Percentiles rank a stretch among this genome's conserved stretches.
These are phyloP conservation scores for Leptodermis oblonga DNA, from an alignment of 257 asterid genomes.

Conservation along the genomic window DNA sequence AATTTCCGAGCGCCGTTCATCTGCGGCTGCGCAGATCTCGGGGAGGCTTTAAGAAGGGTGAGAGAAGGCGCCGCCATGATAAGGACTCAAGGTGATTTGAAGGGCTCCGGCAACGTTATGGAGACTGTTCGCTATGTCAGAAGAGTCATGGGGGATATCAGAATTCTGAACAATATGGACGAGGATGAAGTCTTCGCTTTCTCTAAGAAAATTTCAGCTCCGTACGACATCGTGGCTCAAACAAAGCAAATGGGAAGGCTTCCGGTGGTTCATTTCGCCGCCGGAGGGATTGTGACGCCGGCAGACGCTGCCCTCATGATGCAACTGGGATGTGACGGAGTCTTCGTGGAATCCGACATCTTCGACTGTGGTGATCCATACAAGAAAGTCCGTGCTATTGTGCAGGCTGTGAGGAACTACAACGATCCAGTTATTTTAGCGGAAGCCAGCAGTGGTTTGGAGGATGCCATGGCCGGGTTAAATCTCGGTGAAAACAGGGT, in stretches of 20 bases:
- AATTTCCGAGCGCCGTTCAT: constrained; percentile 63
- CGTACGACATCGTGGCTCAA: constrained; percentile 73
- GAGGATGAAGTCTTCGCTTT: constrained; percentile 83
- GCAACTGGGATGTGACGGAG: constrained; percentile 88
- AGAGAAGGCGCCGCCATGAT: constrained; percentile 86
- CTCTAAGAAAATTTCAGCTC: constrained; percentile 57
- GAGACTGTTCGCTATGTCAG: constrained; percentile 65
- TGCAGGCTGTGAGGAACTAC: constrained; percentile 73
- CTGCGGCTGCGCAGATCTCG: constrained; percentile 77
- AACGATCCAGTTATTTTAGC: constrained; percentile 70
- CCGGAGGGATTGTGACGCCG: constrained; percentile 82
- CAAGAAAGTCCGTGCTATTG: constrained; percentile 54
- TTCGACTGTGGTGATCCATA: constrained; percentile 57
- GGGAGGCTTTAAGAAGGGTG: constrained; percentile 74
- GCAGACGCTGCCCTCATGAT: constrained; percentile 89
- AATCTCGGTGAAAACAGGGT: constrained; percentile 42
- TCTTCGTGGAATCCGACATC: constrained; percentile 54
- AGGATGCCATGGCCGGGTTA: constrained; percentile 52
- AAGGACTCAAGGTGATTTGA: constrained; percentile 64
- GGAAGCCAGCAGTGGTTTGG: constrained; percentile 62
- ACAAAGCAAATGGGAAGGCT: constrained; percentile 85
- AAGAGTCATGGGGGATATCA: constrained; percentile 65
- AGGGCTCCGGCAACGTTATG: constrained; percentile 42
- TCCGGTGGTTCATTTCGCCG: constrained; percentile 85
- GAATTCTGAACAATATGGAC: constrained; percentile 70